Percentiles rank a stretch among this genome's conserved stretches.
Evolutionary conservation across 73 alveolate genomes (phyloP).

Genomic region (Stentor roeselii): DNA sequence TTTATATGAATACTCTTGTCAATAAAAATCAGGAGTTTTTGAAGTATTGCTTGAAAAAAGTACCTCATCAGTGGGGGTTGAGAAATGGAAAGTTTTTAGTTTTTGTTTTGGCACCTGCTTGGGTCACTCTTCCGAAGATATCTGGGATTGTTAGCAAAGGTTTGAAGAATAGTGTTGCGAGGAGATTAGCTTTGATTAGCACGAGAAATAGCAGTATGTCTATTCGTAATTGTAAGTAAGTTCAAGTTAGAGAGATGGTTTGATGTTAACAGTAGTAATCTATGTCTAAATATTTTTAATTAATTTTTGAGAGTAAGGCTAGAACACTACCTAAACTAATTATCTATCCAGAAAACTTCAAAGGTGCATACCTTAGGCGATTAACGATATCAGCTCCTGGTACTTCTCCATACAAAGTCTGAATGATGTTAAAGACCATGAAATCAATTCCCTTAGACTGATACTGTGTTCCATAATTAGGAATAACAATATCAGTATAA

Average conservation of each 20-base stretch:
- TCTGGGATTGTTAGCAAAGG: no score
- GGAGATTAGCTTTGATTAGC: no score
- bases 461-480: conserved; percentile 33
- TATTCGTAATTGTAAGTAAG: no score
- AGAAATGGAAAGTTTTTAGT: background rate
- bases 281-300: no score
- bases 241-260: no score
- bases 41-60: background rate
- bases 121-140: background rate
- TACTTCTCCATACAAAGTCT: background rate
- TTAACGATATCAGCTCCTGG: background rate
- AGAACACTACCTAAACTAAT: no score
- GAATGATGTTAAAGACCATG: background rate
- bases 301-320: no score
- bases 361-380: conserved; percentile 17
- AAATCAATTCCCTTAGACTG: background rate
- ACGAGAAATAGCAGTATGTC: no score
- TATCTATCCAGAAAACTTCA: background rate
- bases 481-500: conserved; percentile 85
- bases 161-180: no score
- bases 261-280: no score
- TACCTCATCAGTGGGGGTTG: background rate
- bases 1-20: background rate
- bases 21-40: background rate
- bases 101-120: background rate